Evolutionary conservation across 768 basidiomycete species (phyloP), one percentile per base, ranked within the genome.

Genomic region (Boletales sp.): DNA sequence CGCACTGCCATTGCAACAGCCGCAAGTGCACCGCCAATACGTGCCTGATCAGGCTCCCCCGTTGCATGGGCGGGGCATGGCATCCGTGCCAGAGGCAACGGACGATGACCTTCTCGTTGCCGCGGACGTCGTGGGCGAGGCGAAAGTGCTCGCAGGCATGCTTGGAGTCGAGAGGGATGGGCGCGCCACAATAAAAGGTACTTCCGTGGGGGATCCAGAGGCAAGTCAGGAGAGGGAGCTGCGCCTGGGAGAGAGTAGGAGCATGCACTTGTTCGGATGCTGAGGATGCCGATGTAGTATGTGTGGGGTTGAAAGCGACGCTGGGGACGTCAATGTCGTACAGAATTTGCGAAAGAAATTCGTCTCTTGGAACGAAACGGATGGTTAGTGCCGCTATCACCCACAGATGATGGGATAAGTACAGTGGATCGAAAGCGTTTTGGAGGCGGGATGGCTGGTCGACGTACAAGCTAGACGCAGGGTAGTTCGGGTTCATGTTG

Each of bases 41-140:
- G 40, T 61, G 60, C 5, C 60, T 30, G 14, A 60, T 49, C 9
- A 61, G 12, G 10, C 61, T 61, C 0, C 60, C 61, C 8, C 57
- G 54, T n/a, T 61, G 57, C 60, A 61, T 61, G 1, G 51, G 60
- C 1, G 50, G 44, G 7, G 57, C 57, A 2, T 19, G 27, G 19
- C 60, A 61, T 8, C 8, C 43, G 2, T 49, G 8, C 60, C 60
- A 61, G 1, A 17, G 31, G 13, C 60, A 61, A 5, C 13, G 3
- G 7, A 45, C 45, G 7, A 40, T 45, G 15, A 2, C 57, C 24
- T 48, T 61, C 21, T 61, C 60, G n/a, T 53, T 62, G 0, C 60
- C 60, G 3, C 60, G 50, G 24, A 61, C 8, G 13, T 43, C n/a
- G 17, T 61, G 60, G 3, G n/a, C 47, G 12, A 38, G 15, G 3